phyloP scores from a whole-genome alignment of 352 stramenopile species.

The Globisporangium perplexum region DNA sequence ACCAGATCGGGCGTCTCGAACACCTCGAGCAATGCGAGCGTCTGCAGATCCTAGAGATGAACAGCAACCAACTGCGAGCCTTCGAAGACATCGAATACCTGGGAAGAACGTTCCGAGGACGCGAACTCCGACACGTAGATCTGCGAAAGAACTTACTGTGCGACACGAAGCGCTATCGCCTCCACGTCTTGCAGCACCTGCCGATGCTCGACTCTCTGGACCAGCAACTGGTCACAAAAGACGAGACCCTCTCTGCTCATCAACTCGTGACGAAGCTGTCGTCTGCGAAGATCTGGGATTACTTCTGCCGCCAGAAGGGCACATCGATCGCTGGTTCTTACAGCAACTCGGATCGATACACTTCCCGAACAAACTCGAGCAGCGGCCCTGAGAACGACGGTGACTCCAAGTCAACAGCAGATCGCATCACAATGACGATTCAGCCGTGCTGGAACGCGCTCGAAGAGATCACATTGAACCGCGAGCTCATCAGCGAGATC shows the following conservation, averaged over 20 bases:
- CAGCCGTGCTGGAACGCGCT: conserved; percentile 39
- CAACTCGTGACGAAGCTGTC: conserved; percentile 46
- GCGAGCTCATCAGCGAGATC: conserved; percentile 51
- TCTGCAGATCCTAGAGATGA: conserved; percentile 46
- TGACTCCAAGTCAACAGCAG: conserved; percentile 3
- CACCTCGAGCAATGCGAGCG: conserved; percentile 29
- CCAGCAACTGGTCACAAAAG: conserved; percentile 32
- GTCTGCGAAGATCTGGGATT: conserved; percentile 33
- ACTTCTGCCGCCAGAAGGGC: conserved; percentile 6
- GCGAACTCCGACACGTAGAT: conserved; percentile 33
- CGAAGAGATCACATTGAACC: conserved; percentile 58
- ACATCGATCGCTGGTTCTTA: not conserved
- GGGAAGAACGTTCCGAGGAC: conserved; percentile 14
- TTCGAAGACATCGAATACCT: conserved; percentile 53
- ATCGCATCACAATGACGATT: not conserved
- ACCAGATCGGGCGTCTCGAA: conserved; percentile 40
- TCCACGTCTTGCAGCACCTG: conserved; percentile 53
- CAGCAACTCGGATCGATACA: not conserved
- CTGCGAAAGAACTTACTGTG: conserved; percentile 70
- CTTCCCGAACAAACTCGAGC: too few species aligned
- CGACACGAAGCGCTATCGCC: conserved; percentile 56
- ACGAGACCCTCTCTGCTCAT: conserved; percentile 30
- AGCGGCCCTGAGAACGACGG: conserved; percentile 11
- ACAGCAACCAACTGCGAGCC: conserved; percentile 52
- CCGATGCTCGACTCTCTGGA: conserved; percentile 39